phyloP scores from a whole-genome alignment of 2,329 filamentous ascomycete species.

The Fusarium zealandicum region DNA sequence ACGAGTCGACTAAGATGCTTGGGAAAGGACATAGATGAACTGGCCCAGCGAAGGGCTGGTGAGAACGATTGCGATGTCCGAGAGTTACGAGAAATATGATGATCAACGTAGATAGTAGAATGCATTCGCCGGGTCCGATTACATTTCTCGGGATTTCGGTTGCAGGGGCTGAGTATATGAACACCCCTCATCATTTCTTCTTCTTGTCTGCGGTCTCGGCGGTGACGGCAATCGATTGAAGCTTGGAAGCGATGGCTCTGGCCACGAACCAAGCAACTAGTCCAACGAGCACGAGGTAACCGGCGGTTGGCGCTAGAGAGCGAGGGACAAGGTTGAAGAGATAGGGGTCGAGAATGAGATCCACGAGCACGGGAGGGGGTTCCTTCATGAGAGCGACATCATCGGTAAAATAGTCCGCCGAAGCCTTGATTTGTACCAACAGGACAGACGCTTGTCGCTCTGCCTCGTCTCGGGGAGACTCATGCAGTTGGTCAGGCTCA shows the following conservation, averaged over 20 bases:
- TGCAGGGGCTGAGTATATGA: constrained; percentile 20
- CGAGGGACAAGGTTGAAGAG: constrained; percentile 79
- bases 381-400: constrained; percentile 76
- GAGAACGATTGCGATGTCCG: constrained; percentile 26
- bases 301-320: constrained; percentile 75
- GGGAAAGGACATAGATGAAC: constrained; percentile 24
- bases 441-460: constrained; percentile 60
- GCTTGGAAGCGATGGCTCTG: constrained; percentile 40
- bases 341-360: constrained; percentile 88
- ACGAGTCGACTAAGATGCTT: constrained; percentile 14
- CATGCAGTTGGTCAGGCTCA: constrained; percentile 25
- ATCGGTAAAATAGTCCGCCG: constrained; percentile 85
- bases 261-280: constrained; percentile 54
- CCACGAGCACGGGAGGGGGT: constrained; percentile 77
- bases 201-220: constrained; percentile 47
- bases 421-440: constrained; percentile 76
- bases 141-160: constrained; percentile 14
- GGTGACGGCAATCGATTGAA: constrained; percentile 40
- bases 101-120: constrained; percentile 44
- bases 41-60: constrained; percentile 19
- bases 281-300: constrained; percentile 72
- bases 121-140: constrained; percentile 34
- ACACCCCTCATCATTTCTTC: constrained; percentile 40
- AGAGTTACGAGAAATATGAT: constrained; percentile 30
- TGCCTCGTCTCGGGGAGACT: constrained; percentile 10